Evolutionary conservation across 2,329 filamentous ascomycete species (phyloP).

Genomic region (Fusarium paranaense): DNA sequence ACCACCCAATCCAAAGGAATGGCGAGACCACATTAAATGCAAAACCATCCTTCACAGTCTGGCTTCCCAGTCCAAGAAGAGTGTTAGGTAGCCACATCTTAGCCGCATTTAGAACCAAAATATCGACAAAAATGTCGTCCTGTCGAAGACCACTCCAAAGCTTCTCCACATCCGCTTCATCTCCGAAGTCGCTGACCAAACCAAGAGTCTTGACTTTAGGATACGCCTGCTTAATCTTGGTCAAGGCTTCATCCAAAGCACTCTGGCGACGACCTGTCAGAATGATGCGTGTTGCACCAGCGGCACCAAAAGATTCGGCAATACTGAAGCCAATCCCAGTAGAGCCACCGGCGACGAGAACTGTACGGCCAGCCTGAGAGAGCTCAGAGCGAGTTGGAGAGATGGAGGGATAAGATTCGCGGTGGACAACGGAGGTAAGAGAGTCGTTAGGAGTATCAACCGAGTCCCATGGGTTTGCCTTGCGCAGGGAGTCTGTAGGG

Average conservation of each 20-base stretch:
- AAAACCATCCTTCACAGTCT: slow-evolving; percentile 1
- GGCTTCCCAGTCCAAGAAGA: background rate
- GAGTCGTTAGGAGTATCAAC: background rate
- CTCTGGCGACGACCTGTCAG: slow-evolving; percentile 46
- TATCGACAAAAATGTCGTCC: slow-evolving; percentile 1
- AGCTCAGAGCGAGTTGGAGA: slow-evolving; percentile 48
- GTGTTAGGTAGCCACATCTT: slow-evolving; percentile 4
- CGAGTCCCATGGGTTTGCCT: background rate
- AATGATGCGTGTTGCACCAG: slow-evolving; percentile 51
- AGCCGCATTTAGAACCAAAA: slow-evolving; percentile 1
- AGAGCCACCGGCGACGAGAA: slow-evolving; percentile 75
- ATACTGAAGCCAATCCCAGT: slow-evolving; percentile 73
- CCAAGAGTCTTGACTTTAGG: background rate
- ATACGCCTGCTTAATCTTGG: background rate
- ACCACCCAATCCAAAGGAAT: background rate
- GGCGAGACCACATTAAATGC: slow-evolving; percentile 1
- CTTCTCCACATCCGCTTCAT: background rate
- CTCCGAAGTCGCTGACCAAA: background rate
- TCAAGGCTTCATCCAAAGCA: background rate
- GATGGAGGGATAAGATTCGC: background rate
- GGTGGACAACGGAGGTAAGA: background rate
- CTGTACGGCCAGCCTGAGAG: slow-evolving; percentile 57
- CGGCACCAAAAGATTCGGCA: slow-evolving; percentile 64
- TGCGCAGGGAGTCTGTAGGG: background rate
- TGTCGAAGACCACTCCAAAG: background rate